Base-by-base conservation (phyloP, 1,284 basidiomycete genomes). In the Albatrellus sp. region DNA sequence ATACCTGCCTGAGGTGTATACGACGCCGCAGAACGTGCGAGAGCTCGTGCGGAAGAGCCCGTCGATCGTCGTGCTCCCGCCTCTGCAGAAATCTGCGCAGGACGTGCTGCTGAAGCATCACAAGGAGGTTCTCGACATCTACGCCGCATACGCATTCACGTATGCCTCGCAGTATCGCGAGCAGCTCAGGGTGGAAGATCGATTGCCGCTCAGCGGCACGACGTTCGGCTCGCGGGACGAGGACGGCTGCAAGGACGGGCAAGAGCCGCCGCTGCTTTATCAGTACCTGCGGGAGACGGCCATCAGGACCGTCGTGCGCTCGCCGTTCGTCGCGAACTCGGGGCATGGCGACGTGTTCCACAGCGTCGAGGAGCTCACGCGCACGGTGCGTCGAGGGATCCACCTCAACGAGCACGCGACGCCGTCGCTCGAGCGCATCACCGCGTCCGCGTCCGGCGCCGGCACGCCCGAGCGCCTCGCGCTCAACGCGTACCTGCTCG, bases 401-500 rank as follows among this genome's bases (percentile, higher is more conserved):
- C 65, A 70, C 46, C 56, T 81, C 7, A 72, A 77, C 52, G 67
- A 69, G 49, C 65, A 79, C 52, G 70, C 70, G 0, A 73, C 80
- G 14, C 80, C 80, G 2, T 72, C 75, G 1, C 55, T 81, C 52
- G 61, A 61, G 3, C 52, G 59, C 37, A 61, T 78, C 52, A 58
- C 64, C 33, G 44, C 57, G 1, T 42, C 45, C 2, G 45, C 54
- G 0, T 53, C 52, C 8, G 40, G 56, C 59, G 37, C 55, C 62
- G 31, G n/a, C n/a, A n/a, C n/a, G n/a, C n/a, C n/a, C n/a, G n/a
- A n/a, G n/a, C n/a, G n/a, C n/a, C 54, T 61, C 49, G 58, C 64
- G 17, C 63, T 79, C 36, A 83, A 84, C 48, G 80, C 77, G 0
- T 80, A 80, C 53, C 57, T 81, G 4, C 62, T 72, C 44, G 81